A percentile compares a stretch with the other conserved stretches of the same genome.
These are phyloP conservation scores for Salinomyces thailandicus DNA, from an alignment of 2,329 filamentous ascomycete species.

Conservation along the genomic window DNA sequence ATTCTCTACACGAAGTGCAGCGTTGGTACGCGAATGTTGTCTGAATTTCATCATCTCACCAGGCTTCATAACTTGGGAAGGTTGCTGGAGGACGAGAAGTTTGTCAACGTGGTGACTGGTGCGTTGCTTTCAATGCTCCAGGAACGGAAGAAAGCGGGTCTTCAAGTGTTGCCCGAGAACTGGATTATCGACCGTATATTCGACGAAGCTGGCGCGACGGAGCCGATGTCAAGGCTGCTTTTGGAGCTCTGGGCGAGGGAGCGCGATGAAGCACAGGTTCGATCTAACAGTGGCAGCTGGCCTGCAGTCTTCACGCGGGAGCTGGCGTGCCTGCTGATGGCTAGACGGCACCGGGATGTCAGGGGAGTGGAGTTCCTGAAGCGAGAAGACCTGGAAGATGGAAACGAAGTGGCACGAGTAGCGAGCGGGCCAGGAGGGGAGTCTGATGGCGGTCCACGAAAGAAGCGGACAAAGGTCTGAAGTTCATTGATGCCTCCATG, in stretches of 20 bases:
- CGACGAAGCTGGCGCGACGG: not conserved
- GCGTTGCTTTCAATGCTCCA: constrained; percentile 1
- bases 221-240: not conserved
- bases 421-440: no score
- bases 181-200: not conserved
- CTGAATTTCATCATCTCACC: not conserved
- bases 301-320: constrained; percentile 1
- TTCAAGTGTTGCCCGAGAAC: not conserved
- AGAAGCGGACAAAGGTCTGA: no score
- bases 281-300: not conserved
- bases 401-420: no score
- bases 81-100: not conserved
- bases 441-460: no score
- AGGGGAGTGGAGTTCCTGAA: no score
- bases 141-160: not conserved
- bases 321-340: not conserved
- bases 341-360: no score
- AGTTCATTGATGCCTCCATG: no score
- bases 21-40: not conserved
- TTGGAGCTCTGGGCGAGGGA: not conserved
- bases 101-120: not conserved
- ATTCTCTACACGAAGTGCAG: not conserved
- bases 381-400: no score
- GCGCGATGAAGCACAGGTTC: no score
- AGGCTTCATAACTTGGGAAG: not conserved